A percentile compares a stretch with the other conserved stretches of the same genome.
Evolutionary conservation across 148 eudicot genomes (phyloP).

Genomic region (Gaultheria prostrata): DNA sequence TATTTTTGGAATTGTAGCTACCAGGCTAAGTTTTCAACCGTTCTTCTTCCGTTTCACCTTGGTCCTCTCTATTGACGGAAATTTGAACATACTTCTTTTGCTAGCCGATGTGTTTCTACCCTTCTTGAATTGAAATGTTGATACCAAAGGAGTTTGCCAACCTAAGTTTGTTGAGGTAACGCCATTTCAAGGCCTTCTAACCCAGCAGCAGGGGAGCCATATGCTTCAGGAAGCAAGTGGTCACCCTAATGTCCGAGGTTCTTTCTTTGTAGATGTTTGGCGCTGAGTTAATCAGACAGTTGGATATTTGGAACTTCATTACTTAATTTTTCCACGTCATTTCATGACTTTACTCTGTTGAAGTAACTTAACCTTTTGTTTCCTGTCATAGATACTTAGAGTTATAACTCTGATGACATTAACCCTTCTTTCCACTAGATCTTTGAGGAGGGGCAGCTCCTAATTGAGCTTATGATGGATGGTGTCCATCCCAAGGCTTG

Average conservation of each 20-base stretch:
- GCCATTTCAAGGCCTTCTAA: neutral
- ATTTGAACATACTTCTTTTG: too few species aligned
- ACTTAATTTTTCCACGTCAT: neutral
- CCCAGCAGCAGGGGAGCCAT: neutral
- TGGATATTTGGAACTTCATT: too few species aligned
- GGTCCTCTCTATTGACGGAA: too few species aligned
- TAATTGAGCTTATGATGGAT: neutral
- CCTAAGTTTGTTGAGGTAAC: neutral
- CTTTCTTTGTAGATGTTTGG: neutral
- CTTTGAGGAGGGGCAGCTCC: neutral
- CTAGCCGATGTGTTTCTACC: neutral
- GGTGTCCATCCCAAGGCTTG: neutral
- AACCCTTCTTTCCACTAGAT: neutral
- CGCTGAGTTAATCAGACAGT: too few species aligned
- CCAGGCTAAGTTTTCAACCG: too few species aligned
- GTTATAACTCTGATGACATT: neutral
- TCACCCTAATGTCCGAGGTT: neutral
- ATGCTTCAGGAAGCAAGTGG: neutral
- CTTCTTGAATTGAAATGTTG: neutral
- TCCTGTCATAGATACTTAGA: neutral
- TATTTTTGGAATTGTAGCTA: too few species aligned
- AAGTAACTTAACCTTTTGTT: neutral
- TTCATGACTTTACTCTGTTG: neutral
- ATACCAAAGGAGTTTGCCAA: neutral
- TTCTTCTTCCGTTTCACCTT: too few species aligned